Base-by-base conservation (phyloP, 257 asterid species). In the Plantago ovata region DNA sequence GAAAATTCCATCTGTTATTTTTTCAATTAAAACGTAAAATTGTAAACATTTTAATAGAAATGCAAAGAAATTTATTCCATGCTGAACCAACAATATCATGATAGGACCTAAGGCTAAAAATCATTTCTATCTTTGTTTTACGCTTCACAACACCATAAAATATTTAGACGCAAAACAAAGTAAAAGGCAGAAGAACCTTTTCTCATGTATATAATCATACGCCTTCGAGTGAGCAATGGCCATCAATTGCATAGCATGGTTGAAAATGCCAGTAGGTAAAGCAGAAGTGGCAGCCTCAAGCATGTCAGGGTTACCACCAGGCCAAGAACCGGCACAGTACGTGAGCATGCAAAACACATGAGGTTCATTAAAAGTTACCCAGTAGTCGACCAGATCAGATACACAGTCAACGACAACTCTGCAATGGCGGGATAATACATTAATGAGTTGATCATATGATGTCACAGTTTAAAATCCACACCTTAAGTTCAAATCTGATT, bases 291-390 rank as follows among this genome's bases (percentile, higher is more conserved):
- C 98, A 59, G 67, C 93, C 77, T 92, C 98, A 43, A 92, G 82
- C 98, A 83, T 78, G 75, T 92, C 98, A 10, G 98, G 98, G 69
- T 91, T 79, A 58, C 98, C 98, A 73, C 98, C 98, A 53, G 98
- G 98, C 98, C 98, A 87, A 59, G 96, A 75, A 52, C 98, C 98
- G 71, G 98, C 95, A 74, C 93, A 85, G 59, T 92, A 92, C 41
- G 98, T 92, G 52, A 92, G 96, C 90, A 92, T 61, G 68, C 94
- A 85, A 66, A 92, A 91, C 33, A 92, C 60, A 23, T 87, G 98
- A 39, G 98, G 98, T 69, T 92, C 98, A 12, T 92, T 92, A 69
- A 92, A 92, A 15, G 95, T 85, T 13, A 92, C 88, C 98, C 98
- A 92, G 68, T 92, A 92, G 71, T 92, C 98, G 61, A 91, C 95